Percentiles rank a stretch among this genome's conserved stretches.
These are phyloP conservation scores for Kazachstania sp. DNA, from an alignment of 1,139 yeast genomes.

Conservation along the genomic window DNA sequence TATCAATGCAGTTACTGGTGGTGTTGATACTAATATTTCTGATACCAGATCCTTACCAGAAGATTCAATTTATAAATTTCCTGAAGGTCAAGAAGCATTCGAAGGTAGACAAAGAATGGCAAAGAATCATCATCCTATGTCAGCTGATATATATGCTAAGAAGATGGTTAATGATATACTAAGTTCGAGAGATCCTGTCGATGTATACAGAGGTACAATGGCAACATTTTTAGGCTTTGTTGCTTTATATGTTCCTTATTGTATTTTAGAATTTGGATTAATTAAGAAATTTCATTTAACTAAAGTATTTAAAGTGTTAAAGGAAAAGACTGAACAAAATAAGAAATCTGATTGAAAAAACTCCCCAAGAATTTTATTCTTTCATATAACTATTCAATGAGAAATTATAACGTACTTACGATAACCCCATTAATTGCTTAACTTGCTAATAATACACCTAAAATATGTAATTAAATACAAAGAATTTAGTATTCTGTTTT, in stretches of 20 bases:
- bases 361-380: not conserved
- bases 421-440: too few relatives aligned
- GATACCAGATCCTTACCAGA: conserved; percentile 50
- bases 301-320: conserved; percentile 24
- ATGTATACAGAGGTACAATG: conserved; percentile 49
- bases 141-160: conserved; percentile 47
- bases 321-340: conserved; percentile 1
- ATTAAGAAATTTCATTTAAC: conserved; percentile 42
- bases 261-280: conserved; percentile 40
- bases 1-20: conserved; percentile 62
- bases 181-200: conserved; percentile 35
- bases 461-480: too few relatives aligned
- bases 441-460: too few relatives aligned
- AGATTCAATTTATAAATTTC: conserved; percentile 46
- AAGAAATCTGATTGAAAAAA: conserved; percentile 2
- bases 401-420: too few relatives aligned
- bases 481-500: too few relatives aligned
- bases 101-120: conserved; percentile 54
- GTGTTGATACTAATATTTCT: conserved; percentile 54
- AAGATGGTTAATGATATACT: conserved; percentile 45
- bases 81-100: conserved; percentile 44
- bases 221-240: conserved; percentile 36
- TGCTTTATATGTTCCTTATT: conserved; percentile 38
- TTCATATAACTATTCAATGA: too few relatives aligned
- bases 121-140: conserved; percentile 49